A percentile compares a stretch with the other conserved stretches of the same genome.
These are phyloP conservation scores for Daldinia caldariorum DNA, from an alignment of 495 filamentous ascomycete species.

Conservation along the genomic window DNA sequence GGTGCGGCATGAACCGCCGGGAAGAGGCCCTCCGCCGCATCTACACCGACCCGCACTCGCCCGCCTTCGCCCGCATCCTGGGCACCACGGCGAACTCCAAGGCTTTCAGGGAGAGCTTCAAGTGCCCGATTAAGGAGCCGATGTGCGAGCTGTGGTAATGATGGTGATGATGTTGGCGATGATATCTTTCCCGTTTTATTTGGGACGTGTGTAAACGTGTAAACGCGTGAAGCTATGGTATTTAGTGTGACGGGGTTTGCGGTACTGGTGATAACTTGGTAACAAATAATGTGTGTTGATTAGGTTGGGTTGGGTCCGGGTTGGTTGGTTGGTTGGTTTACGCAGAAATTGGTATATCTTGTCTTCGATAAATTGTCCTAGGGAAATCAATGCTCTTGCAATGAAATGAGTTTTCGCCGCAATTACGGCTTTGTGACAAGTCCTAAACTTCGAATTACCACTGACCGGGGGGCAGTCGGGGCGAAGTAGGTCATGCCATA, in stretches of 20 bases:
- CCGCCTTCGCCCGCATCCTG: conserved; percentile 67
- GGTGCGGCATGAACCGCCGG: conserved; percentile 72
- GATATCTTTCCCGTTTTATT: too few species aligned
- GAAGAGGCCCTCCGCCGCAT: conserved; percentile 65
- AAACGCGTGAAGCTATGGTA: too few species aligned
- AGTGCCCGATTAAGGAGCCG: conserved; percentile 70
- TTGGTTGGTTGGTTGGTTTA: too few species aligned
- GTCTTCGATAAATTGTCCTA: conserved; percentile 25
- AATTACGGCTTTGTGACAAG: not conserved
- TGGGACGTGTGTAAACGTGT: too few species aligned
- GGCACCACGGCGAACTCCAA: conserved; percentile 73
- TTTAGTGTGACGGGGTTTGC: too few species aligned
- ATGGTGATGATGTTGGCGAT: too few species aligned
- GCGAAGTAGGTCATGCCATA: not conserved
- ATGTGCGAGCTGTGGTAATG: conserved; percentile 74
- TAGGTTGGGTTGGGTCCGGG: too few species aligned
- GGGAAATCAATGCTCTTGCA: not conserved
- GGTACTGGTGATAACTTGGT: not conserved
- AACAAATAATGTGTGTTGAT: not conserved
- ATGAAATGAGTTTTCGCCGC: not conserved
- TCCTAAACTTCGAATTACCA: too few species aligned
- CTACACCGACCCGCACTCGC: conserved; percentile 73
- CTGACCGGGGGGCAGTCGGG: too few species aligned
- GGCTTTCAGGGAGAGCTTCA: conserved; percentile 73
- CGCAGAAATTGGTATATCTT: conserved; percentile 28